These are phyloP conservation scores for Cutaneotrichosporon cavernicola DNA, from an alignment of 1,284 basidiomycete genomes.

Conservation along the genomic window DNA sequence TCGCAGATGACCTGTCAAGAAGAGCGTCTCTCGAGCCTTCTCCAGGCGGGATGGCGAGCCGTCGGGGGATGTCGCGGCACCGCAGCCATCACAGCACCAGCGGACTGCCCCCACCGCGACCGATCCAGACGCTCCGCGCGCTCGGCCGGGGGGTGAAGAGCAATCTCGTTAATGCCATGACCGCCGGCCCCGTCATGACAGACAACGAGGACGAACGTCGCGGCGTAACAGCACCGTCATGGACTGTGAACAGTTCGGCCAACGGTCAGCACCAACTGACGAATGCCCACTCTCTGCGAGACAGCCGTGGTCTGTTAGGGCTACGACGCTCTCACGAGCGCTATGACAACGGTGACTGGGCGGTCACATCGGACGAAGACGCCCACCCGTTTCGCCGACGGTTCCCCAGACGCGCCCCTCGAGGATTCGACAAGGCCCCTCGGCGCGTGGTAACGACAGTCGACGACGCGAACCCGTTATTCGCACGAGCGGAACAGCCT, in stretches of 20 bases:
- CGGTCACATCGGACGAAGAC: constrained; percentile 19
- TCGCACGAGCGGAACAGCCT: constrained; percentile 3
- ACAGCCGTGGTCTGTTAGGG: neutral
- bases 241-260: neutral
- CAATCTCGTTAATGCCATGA: neutral
- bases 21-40: constrained; percentile 10
- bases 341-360: constrained; percentile 2
- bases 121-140: constrained; percentile 4
- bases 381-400: constrained; percentile 14
- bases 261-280: neutral
- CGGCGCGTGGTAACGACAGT: neutral
- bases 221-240: neutral
- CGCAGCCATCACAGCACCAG: constrained; percentile 8
- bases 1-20: constrained; percentile 10
- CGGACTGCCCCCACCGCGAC: constrained; percentile 5
- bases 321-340: neutral
- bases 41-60: too few species aligned
- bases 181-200: neutral
- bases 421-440: neutral
- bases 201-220: constrained; percentile 4
- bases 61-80: neutral
- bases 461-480: neutral
- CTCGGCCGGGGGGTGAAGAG: neutral
- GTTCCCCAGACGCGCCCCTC: neutral
- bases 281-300: constrained; percentile 1